Evolutionary conservation across 257 asterid genomes (phyloP).

Genomic region (Scutellaria minor): DNA sequence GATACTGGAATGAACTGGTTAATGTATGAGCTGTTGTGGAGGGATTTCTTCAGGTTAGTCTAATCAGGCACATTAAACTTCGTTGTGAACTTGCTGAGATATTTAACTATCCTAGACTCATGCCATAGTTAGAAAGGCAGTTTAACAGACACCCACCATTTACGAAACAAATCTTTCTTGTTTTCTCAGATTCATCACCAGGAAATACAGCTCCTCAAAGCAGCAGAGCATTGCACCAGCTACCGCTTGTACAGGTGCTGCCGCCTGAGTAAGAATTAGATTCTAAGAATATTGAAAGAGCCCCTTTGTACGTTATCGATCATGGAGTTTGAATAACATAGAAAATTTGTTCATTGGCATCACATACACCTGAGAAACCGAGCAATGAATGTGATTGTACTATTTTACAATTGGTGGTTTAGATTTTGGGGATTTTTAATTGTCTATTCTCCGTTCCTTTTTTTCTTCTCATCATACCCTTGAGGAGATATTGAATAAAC

Average conservation of each 20-base stretch:
- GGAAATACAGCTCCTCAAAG: conserved; percentile 80
- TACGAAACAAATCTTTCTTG: conserved; percentile 12
- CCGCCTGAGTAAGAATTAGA: conserved; percentile 51
- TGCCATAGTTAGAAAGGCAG: not conserved
- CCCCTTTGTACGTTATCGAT: conserved; percentile 28
- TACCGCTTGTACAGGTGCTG: conserved; percentile 76
- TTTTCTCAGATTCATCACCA: conserved; percentile 80
- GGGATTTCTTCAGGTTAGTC: conserved; percentile 94
- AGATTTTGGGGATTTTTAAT: conserved; percentile 1
- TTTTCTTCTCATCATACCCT: too few relatives aligned
- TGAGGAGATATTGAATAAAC: conserved; percentile 9
- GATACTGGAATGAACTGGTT: conserved; percentile 89
- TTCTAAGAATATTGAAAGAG: not conserved
- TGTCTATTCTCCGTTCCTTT: conserved; percentile 10
- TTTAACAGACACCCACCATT: not conserved
- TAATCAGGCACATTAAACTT: conserved; percentile 8
- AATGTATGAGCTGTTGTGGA: conserved; percentile 95
- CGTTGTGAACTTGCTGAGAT: not conserved
- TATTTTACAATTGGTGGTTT: not conserved
- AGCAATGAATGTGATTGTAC: conserved; percentile 29
- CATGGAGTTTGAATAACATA: conserved; percentile 3
- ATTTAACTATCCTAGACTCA: not conserved
- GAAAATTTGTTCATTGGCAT: conserved; percentile 5
- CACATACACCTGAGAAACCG: conserved; percentile 6
- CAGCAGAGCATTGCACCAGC: conserved; percentile 67